Evolutionary conservation across 2,329 filamentous ascomycete species (phyloP).

Genomic region (Didymella pinodella): DNA sequence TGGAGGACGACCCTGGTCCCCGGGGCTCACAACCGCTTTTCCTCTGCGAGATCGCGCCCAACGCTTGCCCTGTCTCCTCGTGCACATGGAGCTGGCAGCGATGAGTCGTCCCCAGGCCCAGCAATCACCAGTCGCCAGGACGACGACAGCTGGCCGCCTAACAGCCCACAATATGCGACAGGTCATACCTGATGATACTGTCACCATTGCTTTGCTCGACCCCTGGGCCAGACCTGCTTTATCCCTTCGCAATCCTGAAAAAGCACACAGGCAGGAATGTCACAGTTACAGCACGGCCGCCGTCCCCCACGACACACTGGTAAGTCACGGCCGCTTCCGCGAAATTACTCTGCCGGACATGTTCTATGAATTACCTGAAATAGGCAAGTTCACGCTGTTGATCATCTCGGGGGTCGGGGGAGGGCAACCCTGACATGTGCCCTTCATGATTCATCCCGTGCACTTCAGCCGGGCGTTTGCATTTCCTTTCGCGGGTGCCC

Average conservation of each 20-base stretch:
- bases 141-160: constrained; percentile 22
- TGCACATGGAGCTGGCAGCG: constrained; percentile 26
- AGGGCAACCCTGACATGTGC: constrained; percentile 9
- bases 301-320: constrained; percentile 12
- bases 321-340: constrained; percentile 22
- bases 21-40: constrained; percentile 38
- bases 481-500: constrained; percentile 16
- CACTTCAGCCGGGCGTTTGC: constrained; percentile 19
- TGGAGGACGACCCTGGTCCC: constrained; percentile 34
- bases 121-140: constrained; percentile 30
- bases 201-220: constrained; percentile 1
- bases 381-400: constrained; percentile 14
- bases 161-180: constrained; percentile 15
- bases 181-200: constrained; percentile 1
- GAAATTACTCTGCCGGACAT: constrained; percentile 15
- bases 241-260: constrained; percentile 17
- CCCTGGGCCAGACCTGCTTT: constrained; percentile 18
- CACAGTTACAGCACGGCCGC: constrained; percentile 14
- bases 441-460: constrained; percentile 9
- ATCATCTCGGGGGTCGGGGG: constrained; percentile 20
- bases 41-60: constrained; percentile 30
- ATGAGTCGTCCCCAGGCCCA: constrained; percentile 41
- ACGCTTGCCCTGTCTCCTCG: constrained; percentile 30
- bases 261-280: constrained; percentile 17
- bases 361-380: constrained; percentile 8